Conservation (phyloP, 495 filamentous ascomycete species). For the Trichoderma orchidacearum region DNA sequence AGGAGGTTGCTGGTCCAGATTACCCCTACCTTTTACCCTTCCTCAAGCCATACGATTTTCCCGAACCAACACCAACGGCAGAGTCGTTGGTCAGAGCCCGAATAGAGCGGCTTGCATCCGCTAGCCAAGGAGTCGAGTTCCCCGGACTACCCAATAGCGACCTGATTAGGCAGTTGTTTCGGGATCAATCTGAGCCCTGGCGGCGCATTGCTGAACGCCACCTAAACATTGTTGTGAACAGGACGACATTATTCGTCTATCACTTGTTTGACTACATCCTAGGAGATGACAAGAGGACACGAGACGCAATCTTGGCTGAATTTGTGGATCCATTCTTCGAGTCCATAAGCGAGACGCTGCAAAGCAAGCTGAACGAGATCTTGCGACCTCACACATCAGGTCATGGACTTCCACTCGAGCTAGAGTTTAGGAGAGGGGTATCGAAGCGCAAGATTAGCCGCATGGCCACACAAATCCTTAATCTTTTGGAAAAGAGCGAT, state of each 20-base stretch:
- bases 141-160: constrained; percentile 9
- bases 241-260: constrained; percentile 8
- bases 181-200: constrained; percentile 9
- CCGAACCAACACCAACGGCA: constrained; percentile 3
- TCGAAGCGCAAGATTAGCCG: neutral
- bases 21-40: constrained; percentile 11
- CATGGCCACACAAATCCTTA: neutral
- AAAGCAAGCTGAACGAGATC: constrained; percentile 23
- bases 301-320: constrained; percentile 10
- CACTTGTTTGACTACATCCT: constrained; percentile 8
- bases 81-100: constrained; percentile 2
- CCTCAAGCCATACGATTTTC: constrained; percentile 9
- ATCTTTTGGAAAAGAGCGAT: constrained; percentile 1
- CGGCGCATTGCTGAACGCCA: constrained; percentile 9
- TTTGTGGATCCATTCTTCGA: constrained; percentile 25
- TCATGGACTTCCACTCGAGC: constrained; percentile 5
- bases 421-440: neutral
- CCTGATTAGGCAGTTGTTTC: constrained; percentile 12
- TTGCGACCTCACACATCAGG: constrained; percentile 17
- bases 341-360: constrained; percentile 11
- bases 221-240: constrained; percentile 2
- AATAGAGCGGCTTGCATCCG: constrained; percentile 7
- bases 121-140: constrained; percentile 12
- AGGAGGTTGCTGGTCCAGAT: neutral
- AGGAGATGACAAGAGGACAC: constrained; percentile 7